Evolutionary conservation across 768 basidiomycete species (phyloP).

Genomic region (Pholiota molesta): DNA sequence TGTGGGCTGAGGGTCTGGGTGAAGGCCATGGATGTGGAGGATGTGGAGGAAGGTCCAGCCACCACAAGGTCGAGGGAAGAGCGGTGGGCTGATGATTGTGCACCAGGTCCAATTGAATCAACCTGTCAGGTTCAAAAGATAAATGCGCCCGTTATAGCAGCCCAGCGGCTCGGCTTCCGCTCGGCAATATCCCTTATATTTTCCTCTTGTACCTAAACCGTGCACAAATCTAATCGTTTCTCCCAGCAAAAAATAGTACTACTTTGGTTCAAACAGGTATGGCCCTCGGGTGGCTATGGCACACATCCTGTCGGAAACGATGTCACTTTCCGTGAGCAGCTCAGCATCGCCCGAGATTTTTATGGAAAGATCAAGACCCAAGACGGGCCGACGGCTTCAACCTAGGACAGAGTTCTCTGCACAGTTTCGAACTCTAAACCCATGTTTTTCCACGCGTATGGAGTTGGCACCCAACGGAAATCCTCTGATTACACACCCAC

Average conservation of each 20-base stretch:
- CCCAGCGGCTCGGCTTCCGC: conserved; percentile 24
- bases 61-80: conserved; percentile 22
- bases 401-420: not conserved
- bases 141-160: conserved; percentile 30
- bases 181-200: conserved; percentile 9
- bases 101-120: conserved; percentile 29
- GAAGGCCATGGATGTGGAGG: conserved; percentile 38
- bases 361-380: not conserved
- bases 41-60: conserved; percentile 23
- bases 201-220: not conserved
- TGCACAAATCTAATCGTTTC: not conserved
- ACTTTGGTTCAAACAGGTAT: not conserved
- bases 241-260: not conserved
- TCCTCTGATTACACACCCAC: conserved; percentile 6
- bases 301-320: not conserved
- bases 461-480: conserved; percentile 12
- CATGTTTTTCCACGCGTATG: conserved; percentile 2
- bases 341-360: not conserved
- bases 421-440: not conserved
- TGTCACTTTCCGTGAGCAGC: not conserved
- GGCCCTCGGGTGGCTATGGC: not conserved
- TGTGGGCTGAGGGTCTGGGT: conserved; percentile 43
- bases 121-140: conserved; percentile 33
- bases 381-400: not conserved
- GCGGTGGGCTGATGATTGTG: conserved; percentile 25